Base-by-base conservation (phyloP, 441 rosid species). In the Cnidoscolus chayamansa region DNA sequence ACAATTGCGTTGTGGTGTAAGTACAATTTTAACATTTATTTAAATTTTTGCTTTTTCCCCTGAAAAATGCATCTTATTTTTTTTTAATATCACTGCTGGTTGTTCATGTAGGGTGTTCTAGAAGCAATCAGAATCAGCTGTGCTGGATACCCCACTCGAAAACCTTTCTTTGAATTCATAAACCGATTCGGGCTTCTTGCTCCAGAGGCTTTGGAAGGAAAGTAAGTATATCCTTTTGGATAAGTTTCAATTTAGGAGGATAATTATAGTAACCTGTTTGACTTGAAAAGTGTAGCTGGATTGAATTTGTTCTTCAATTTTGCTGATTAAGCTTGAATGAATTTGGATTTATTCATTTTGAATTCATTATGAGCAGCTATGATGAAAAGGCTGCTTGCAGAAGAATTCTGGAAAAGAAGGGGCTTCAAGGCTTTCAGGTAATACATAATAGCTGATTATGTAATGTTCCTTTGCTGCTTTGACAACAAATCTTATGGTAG, bases 51-150 rank as follows among this genome's bases (percentile, higher is more conserved):
- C 12, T 50, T 30, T 20, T 60, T 61, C 61, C 0, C 7, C 7
- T 40, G 13, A 6, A 49, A 61, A 50, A 16, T 50, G 19, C 11
- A 60, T 51, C 51, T 1, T 17, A 59, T 49, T 66, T 25, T 50
- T 53, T 2, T 20, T 32, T 6, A 10, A 62, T 76, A 11, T 72
- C 55, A 67, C 61, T 70, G 53, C 72, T 54, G 66, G 72, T 65
- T 89, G 50, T 76, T 20, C 74, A 55, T 81, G 48, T 79, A 96
- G 98, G 99, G 99, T 84, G 99, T 96, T 79, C 78, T 96, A 71
- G 99, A 96, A 81, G 99, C 99, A 68, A 96, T 96, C 80, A 86
- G 98, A 86, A 96, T 96, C 79, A 96, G 99, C 72, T 88, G 94
- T 70, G 99, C 99, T 19, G 99, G 99, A 64, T 96, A 89, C 80